Conservation (phyloP, 31 red algal genomes). For the Odonthalia washingtoniensis region DNA sequence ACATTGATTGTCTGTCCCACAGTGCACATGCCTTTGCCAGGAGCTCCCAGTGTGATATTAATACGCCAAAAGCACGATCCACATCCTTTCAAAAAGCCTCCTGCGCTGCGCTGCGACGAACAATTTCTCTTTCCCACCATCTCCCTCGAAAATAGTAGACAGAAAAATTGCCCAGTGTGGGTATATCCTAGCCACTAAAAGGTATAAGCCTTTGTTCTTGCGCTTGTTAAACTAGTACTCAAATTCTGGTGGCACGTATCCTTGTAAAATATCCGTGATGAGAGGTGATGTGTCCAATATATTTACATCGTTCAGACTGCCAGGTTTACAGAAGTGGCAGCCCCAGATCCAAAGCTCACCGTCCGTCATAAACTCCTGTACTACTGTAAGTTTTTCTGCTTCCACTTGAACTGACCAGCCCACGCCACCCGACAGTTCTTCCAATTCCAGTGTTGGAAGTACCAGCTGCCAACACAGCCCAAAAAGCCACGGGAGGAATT, state of each 20-base stretch:
- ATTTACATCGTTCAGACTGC: no score
- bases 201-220: constrained; percentile 2
- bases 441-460: not conserved
- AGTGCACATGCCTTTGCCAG: not conserved
- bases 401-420: not conserved
- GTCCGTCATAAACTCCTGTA: not conserved
- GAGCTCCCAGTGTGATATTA: not conserved
- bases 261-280: not conserved
- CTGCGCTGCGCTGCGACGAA: not conserved
- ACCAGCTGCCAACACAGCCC: constrained; percentile 2
- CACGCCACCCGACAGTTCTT: not conserved
- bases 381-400: not conserved
- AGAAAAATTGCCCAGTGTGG: no score
- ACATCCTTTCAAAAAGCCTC: constrained; percentile 1
- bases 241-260: not conserved
- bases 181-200: constrained; percentile 7
- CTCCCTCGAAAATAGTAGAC: not conserved
- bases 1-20: not conserved
- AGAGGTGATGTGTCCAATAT: constrained; percentile 6
- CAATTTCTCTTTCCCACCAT: not conserved
- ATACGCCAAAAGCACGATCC: constrained; percentile 10
- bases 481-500: not conserved
- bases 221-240: not conserved
- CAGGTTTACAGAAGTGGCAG: no score
- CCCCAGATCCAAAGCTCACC: no score